Percentiles rank a stretch among this genome's conserved stretches.
Evolutionary conservation across 495 filamentous ascomycete species (phyloP).

Genomic region (Neurospora sp.): DNA sequence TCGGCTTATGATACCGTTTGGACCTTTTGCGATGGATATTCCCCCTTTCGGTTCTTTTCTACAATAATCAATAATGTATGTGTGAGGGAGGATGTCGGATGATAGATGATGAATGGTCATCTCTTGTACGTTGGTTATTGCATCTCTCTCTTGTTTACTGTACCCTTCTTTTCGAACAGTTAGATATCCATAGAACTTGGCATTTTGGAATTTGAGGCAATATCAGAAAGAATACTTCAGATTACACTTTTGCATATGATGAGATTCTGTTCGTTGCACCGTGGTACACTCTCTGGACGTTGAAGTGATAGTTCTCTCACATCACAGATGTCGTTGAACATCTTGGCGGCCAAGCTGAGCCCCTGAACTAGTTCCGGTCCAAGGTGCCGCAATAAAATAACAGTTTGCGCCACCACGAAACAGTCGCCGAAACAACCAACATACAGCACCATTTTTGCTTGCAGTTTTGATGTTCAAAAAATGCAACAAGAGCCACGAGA

Average conservation of each 20-base stretch:
- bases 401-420: not conserved
- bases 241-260: not conserved
- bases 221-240: not conserved
- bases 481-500: no score
- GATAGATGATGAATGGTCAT: not conserved
- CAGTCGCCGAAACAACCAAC: not conserved
- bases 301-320: not conserved
- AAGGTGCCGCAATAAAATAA: not conserved
- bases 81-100: not conserved
- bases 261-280: not conserved
- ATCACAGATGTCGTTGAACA: not conserved
- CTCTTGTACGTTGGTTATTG: not conserved
- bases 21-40: not conserved
- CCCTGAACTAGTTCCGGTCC: not conserved
- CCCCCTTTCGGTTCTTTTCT: not conserved
- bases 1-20: not conserved
- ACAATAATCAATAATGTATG: not conserved
- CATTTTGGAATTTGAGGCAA: not conserved
- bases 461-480: no score
- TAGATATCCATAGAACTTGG: not conserved
- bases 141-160: not conserved
- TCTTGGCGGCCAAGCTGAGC: not conserved
- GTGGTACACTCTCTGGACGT: no score
- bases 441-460: no score
- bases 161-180: not conserved